phyloP scores from a whole-genome alignment of 2,329 filamentous ascomycete genomes.

The Talaromyces albobiverticillius region DNA sequence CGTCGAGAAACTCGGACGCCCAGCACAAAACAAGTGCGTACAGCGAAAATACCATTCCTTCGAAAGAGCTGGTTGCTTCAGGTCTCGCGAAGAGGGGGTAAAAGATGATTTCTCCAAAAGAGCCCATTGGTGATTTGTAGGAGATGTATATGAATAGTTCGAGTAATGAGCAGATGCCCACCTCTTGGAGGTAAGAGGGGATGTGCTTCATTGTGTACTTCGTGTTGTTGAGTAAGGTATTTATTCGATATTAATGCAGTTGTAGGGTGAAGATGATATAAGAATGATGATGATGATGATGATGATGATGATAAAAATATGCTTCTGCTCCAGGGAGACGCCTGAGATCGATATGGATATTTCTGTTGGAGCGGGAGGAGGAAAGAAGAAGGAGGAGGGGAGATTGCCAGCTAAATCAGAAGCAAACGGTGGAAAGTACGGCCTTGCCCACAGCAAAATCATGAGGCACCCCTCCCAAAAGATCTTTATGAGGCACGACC shows the following conservation, averaged over 20 bases:
- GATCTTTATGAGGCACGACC: no score
- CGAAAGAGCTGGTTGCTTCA: background rate
- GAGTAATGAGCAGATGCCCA: background rate
- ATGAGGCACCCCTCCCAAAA: background rate
- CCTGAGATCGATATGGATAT: background rate
- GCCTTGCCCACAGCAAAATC: no score
- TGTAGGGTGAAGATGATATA: background rate
- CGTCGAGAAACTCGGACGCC: background rate
- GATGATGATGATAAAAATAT: no score
- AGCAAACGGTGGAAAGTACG: no score
- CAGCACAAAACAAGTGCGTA: background rate
- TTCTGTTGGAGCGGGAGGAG: background rate
- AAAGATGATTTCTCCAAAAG: background rate
- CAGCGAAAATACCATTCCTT: background rate
- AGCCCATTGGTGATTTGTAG: background rate
- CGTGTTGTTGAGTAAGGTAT: no score
- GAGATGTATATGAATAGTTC: background rate
- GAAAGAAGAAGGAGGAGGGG: background rate
- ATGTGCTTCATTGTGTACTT: background rate
- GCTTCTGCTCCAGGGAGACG: no score
- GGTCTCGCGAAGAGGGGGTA: background rate
- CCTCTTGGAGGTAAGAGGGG: constrained; percentile 1
- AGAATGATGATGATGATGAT: background rate
- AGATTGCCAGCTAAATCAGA: background rate
- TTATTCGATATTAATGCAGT: no score